Evolutionary conservation across 305 asterid species (phyloP), one percentile per base, ranked within the genome.

Genomic region (Solanum chacoense): DNA sequence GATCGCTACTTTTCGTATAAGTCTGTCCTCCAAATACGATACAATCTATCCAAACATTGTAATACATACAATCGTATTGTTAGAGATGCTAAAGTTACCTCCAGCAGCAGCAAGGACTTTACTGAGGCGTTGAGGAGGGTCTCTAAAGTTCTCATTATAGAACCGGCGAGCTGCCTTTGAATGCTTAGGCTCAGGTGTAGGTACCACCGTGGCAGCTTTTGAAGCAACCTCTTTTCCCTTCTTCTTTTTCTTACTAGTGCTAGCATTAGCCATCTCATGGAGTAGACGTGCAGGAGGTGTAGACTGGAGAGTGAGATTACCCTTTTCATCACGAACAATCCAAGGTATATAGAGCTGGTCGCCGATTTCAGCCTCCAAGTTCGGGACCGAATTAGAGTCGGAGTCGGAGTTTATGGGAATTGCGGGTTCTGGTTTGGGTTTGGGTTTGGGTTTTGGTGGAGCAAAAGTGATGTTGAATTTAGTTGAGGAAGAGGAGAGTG

Each of bases 131-230:
- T 96, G 99, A 13, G 98, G 97, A 35, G 96, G 95, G 84, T 95
- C 97, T 75, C 97, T 92, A 90, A 96, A 95, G 28, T 94, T 95
- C 91, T 97, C 98, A 87, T 97, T 97, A 78, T 96, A 97, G 85
- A 93, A 97, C 90, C 99, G 94, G 89, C 99, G 94, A 69, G 99
- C 99, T 32, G 99, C 99, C 89, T 97, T 97, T 76, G 99, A 97
- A 89, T 93, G 93, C 91, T 92, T 96, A 20, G 98, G 99, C 93
- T 91, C 93, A 74, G 91, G 78, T 9, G 94, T 36, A 16, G 93
- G 18, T 84, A 88, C 81, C 76, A 24, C 84, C 55, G 91, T 85
- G 80, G 92, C 92, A 36, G 85, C 87, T 88, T 91, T 92, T 11
- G 88, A 69, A 31, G 88, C 93, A 55, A 88, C 92, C 85, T 92